These are phyloP conservation scores for Bodo saltans DNA, from an alignment of 78 protist species.

Conservation along the genomic window DNA sequence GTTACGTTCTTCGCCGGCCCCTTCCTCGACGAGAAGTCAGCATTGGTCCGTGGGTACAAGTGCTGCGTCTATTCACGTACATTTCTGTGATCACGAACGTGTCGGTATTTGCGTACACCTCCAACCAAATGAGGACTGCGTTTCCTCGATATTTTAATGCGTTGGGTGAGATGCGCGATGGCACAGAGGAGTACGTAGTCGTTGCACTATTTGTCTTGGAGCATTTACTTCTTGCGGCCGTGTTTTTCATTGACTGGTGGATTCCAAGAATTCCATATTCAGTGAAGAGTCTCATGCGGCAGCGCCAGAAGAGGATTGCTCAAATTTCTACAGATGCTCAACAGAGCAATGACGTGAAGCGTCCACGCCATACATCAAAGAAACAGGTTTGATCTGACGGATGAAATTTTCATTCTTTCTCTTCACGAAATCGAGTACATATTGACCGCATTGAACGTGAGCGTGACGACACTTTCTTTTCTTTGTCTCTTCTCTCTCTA, in stretches of 20 bases:
- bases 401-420: too few species aligned
- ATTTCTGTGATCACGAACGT: constrained; percentile 15
- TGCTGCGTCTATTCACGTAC: neutral
- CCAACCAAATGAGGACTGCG: neutral
- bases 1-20: constrained; percentile 8
- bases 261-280: neutral
- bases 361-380: too few species aligned
- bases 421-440: too few species aligned
- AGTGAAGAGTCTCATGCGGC: too few species aligned
- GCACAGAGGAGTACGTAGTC: neutral
- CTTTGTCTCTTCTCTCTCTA: too few species aligned
- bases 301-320: too few species aligned
- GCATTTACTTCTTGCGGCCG: neutral
- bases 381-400: too few species aligned
- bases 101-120: neutral
- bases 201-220: neutral
- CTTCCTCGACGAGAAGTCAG: neutral
- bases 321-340: too few species aligned
- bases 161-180: neutral
- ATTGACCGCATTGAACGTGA: too few species aligned
- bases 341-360: too few species aligned
- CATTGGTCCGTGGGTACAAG: constrained; percentile 18
- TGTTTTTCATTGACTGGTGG: neutral
- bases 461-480: too few species aligned
- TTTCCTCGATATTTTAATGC: neutral